Base-by-base conservation (phyloP, 768 basidiomycete genomes). In the Boletus reticuloceps region DNA sequence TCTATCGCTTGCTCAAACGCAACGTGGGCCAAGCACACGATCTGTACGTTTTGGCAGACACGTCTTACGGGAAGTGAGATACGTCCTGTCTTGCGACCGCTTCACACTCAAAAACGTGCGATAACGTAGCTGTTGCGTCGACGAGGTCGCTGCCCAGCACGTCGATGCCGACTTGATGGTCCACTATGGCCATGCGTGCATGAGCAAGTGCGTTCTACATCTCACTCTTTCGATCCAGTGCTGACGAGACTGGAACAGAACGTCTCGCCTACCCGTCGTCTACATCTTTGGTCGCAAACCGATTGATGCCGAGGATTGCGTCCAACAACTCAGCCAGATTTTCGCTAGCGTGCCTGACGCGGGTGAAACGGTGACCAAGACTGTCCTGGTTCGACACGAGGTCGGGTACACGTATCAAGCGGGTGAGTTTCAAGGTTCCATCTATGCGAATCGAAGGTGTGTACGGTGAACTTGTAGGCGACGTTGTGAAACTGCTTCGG, bases 141-240 rank as follows among this genome's bases (percentile, higher is more conserved):
- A 99, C 64, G 92, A 98, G 62, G 89, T 98, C 6, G 89, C 94
- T 6, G 94, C 96, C 5, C 88, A 94, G 63, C 97, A 99, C 65
- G 86, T 94, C 44, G 85, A 94, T 59, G 93, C 94, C 0, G 91
- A 98, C 66, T 83, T 86, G 9, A 79, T 97, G 58, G 86, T 99
- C 3, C 96, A 99, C 65, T 98, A 97, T 64, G 96, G 96, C 2
- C 91, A 97, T 75, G 94, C 96, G 0, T 99, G 97, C 69, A 82
- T 98, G 77, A 93, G 89, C 68, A 83, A 86, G 94, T 96, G 62
- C 59, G 92, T 77, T 34, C 25, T 39, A 7, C 4, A 20, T 45
- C 8, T 11, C 14, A 6, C 11, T 5, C 20, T 4, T 20, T 25
- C 19, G 4, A 25, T 40, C 13, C 1, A 16, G 25, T 22, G 10